Percentiles rank a stretch among this genome's conserved stretches.
phyloP scores from a whole-genome alignment of 179 eudicot species.

The Silene coronaria region DNA sequence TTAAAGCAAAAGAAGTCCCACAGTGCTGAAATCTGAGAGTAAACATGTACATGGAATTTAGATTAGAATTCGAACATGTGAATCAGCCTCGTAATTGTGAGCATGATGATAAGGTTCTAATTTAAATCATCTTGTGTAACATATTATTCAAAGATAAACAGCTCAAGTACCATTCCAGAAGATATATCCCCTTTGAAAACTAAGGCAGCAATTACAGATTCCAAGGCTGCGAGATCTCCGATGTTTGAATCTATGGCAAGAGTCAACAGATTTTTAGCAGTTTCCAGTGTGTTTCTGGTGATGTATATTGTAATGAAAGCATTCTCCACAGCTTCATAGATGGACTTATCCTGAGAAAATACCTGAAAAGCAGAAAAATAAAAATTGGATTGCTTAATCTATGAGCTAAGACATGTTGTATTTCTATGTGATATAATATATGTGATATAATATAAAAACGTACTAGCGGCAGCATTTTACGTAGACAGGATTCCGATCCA shows the following conservation, averaged over 20 bases:
- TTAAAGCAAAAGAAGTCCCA: conserved; percentile 98
- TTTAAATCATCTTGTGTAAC: not conserved
- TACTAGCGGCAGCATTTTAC: conserved; percentile 97
- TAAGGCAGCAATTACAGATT: conserved; percentile 64
- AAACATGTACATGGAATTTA: not conserved
- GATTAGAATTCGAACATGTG: conserved; percentile 5
- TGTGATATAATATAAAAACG: not conserved
- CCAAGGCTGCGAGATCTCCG: conserved; percentile 94
- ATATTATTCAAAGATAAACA: not conserved
- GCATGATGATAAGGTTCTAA: not conserved
- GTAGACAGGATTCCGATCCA: conserved; percentile 84
- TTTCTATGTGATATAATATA: not conserved
- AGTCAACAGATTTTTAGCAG: conserved; percentile 73
- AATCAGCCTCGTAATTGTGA: conserved; percentile 8
- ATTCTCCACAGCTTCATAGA: conserved; percentile 91
- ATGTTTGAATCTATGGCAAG: conserved; percentile 79
- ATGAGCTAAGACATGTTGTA: conserved; percentile 2
- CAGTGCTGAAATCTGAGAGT: conserved; percentile 68
- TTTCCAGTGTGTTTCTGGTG: conserved; percentile 68
- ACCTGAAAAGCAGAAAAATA: conserved; percentile 37
- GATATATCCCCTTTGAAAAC: conserved; percentile 83
- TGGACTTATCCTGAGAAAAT: conserved; percentile 88
- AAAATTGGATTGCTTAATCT: not conserved
- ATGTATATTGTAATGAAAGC: conserved; percentile 83
- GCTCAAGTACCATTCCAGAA: conserved; percentile 54